Evolutionary conservation across 352 stramenopile genomes (phyloP).

Genomic region (Pythium aristosporum): DNA sequence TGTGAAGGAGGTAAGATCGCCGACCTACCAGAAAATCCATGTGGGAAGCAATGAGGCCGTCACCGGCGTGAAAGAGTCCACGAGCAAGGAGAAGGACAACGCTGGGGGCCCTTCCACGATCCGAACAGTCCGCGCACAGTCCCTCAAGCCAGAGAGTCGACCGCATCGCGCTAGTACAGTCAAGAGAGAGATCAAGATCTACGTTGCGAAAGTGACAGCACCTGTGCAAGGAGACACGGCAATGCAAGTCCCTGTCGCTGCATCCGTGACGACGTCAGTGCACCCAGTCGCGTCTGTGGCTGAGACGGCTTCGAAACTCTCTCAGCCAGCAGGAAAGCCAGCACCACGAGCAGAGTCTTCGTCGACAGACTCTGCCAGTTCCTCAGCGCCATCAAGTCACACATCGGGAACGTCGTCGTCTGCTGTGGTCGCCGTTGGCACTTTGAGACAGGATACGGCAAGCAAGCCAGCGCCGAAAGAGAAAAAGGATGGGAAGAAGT

Average conservation of each 20-base stretch:
- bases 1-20: neutral
- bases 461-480: neutral
- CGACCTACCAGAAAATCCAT: neutral
- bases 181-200: slow-evolving; percentile 17
- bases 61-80: neutral
- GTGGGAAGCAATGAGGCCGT: neutral
- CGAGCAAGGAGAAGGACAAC: neutral
- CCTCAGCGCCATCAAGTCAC: neutral
- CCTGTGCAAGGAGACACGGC: neutral
- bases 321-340: neutral
- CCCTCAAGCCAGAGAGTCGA: neutral
- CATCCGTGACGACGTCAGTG: neutral
- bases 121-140: neutral
- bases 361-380: neutral
- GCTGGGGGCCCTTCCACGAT: neutral
- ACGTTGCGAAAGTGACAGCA: slow-evolving; percentile 6
- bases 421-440: neutral
- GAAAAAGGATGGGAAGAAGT: neutral
- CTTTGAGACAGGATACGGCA: neutral
- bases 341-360: neutral
- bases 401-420: neutral
- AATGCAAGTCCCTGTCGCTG: neutral
- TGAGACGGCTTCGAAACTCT: neutral
- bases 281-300: neutral
- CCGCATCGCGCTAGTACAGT: no score